Evolutionary conservation across 495 filamentous ascomycete species (phyloP).

Genomic region (Hypoxylon fuscum): DNA sequence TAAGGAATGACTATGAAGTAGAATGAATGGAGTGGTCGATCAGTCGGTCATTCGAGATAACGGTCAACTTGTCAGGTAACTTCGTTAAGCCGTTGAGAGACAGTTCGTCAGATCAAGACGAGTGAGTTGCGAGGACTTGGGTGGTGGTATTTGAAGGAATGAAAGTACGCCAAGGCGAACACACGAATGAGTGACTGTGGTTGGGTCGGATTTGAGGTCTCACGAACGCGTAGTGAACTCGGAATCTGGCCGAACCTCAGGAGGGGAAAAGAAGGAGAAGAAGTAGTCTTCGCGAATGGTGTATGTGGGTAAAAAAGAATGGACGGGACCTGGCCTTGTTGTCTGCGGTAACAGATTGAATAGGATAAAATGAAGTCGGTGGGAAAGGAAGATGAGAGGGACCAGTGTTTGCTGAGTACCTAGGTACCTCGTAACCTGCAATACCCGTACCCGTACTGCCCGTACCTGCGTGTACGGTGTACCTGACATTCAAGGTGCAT

Average conservation of each 20-base stretch:
- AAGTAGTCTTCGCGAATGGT: slow-evolving; percentile 48
- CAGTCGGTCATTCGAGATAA: slow-evolving; percentile 18
- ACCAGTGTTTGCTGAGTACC: slow-evolving; percentile 26
- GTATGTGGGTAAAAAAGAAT: slow-evolving; percentile 39
- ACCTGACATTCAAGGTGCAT: slow-evolving; percentile 11
- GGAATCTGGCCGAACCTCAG: slow-evolving; percentile 43
- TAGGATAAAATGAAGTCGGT: too few relatives aligned
- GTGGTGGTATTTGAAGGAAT: slow-evolving; percentile 49
- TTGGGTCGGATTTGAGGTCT: slow-evolving; percentile 38
- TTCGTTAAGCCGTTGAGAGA: slow-evolving; percentile 17
- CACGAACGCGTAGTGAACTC: slow-evolving; percentile 41
- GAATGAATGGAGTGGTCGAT: slow-evolving; percentile 41
- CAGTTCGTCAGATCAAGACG: slow-evolving; percentile 22
- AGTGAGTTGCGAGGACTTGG: slow-evolving; percentile 33
- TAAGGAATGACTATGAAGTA: slow-evolving; percentile 47
- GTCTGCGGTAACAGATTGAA: neutral
- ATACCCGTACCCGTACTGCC: too few relatives aligned
- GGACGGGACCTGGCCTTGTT: slow-evolving; percentile 21
- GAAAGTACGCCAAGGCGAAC: slow-evolving; percentile 46
- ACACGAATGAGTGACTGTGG: slow-evolving; percentile 41
- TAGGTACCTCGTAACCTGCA: too few relatives aligned
- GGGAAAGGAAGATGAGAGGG: slow-evolving; percentile 32
- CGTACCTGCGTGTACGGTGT: too few relatives aligned
- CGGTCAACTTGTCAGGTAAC: slow-evolving; percentile 22
- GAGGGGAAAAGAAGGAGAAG: slow-evolving; percentile 38